Evolutionary conservation across 2,329 filamentous ascomycete genomes (phyloP).

Genomic region (Trichoderma polysporum): DNA sequence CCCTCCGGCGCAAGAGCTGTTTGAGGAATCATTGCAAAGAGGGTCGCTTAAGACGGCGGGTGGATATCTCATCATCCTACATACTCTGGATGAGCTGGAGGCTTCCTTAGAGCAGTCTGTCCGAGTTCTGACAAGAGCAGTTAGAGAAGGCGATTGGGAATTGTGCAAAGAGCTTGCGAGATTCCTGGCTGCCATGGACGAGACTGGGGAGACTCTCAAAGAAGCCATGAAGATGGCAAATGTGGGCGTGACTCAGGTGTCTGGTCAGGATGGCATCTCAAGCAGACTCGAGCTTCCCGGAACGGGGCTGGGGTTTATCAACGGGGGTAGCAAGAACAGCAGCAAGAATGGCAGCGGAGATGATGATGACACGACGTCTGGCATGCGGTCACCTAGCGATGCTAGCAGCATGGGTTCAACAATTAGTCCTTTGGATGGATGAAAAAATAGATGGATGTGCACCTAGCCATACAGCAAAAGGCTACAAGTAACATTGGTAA

Average conservation of each 20-base stretch:
- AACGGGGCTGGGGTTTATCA: constrained; percentile 26
- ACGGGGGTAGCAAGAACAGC: constrained; percentile 33
- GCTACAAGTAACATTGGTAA: neutral
- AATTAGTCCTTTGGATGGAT: constrained; percentile 28
- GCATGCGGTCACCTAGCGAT: constrained; percentile 39
- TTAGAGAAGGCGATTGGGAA: constrained; percentile 87
- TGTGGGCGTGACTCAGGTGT: constrained; percentile 35
- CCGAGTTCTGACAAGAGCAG: constrained; percentile 75
- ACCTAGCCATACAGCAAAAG: neutral
- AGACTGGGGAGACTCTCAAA: constrained; percentile 75
- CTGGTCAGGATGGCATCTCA: constrained; percentile 28
- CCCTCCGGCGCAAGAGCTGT: constrained; percentile 85
- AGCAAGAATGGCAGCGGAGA: constrained; percentile 34
- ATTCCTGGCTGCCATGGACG: constrained; percentile 92
- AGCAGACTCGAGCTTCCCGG: constrained; percentile 36
- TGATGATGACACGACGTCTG: constrained; percentile 39
- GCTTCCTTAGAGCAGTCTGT: constrained; percentile 75
- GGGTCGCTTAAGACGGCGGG: constrained; percentile 92
- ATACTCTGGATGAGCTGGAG: constrained; percentile 72
- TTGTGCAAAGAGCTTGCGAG: constrained; percentile 90
- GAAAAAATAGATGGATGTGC: neutral
- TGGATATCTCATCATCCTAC: constrained; percentile 91
- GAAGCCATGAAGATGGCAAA: constrained; percentile 67
- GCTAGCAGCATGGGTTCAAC: constrained; percentile 39
- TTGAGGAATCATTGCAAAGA: constrained; percentile 84